A percentile compares a stretch with the other conserved stretches of the same genome.
phyloP scores from a whole-genome alignment of 495 filamentous ascomycete genomes.

The Lepraria neglecta region DNA sequence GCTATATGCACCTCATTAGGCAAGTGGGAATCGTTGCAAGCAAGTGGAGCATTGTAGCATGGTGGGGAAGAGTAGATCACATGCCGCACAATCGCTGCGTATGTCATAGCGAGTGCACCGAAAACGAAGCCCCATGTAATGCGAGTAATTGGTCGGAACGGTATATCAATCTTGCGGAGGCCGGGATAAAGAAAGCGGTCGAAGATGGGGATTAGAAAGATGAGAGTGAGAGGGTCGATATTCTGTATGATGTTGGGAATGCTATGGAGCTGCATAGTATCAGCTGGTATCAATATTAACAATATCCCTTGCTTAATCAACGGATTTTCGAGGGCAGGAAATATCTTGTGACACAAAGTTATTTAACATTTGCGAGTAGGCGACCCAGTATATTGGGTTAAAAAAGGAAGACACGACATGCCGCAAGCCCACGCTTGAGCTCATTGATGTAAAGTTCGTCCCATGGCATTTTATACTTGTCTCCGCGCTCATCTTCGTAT shows the following conservation, averaged over 20 bases:
- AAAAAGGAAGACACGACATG: conserved; percentile 56
- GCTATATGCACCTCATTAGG: conserved; percentile 50
- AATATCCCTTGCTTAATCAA: not conserved
- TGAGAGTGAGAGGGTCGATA: conserved; percentile 66
- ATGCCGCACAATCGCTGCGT: conserved; percentile 57
- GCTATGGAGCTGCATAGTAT: conserved; percentile 60
- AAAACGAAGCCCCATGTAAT: conserved; percentile 63
- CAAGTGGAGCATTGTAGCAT: conserved; percentile 52
- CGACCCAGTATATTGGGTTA: conserved; percentile 58
- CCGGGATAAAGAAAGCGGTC: conserved; percentile 64
- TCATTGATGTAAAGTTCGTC: conserved; percentile 60
- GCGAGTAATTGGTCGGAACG: conserved; percentile 66
- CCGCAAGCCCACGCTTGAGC: conserved; percentile 51
- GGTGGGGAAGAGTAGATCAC: conserved; percentile 60
- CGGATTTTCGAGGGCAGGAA: no score
- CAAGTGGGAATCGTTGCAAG: conserved; percentile 33
- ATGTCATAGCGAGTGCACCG: conserved; percentile 57
- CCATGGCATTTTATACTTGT: conserved; percentile 42
- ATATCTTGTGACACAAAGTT: conserved; percentile 49
- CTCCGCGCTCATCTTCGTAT: conserved; percentile 45
- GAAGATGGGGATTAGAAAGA: conserved; percentile 73
- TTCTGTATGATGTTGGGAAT: conserved; percentile 75
- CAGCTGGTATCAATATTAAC: conserved; percentile 54
- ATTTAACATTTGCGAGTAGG: conserved; percentile 17
- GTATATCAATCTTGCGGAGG: conserved; percentile 55